A percentile compares a stretch with the other conserved stretches of the same genome.
Evolutionary conservation across 1,284 basidiomycete species (phyloP).

Genomic region (Somion occarium): DNA sequence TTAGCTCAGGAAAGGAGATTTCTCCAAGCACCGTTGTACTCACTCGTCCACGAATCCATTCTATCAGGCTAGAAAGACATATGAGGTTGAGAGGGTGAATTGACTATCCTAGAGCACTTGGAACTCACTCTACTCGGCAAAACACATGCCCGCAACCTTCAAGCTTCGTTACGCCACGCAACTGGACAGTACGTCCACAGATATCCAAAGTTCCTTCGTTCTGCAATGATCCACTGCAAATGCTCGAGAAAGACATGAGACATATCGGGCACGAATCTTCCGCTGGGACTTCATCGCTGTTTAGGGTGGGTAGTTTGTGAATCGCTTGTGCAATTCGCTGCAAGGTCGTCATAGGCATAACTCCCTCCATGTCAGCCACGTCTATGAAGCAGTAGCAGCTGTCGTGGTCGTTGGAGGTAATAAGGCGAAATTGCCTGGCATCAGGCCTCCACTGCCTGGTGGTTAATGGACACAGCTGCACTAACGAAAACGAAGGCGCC

Average conservation of each 20-base stretch:
- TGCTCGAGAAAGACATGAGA: constrained; percentile 43
- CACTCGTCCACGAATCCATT: constrained; percentile 61
- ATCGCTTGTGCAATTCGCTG: constrained; percentile 29
- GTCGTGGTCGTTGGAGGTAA: background rate
- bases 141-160: constrained; percentile 60
- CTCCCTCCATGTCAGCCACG: constrained; percentile 1
- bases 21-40: too few species aligned
- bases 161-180: constrained; percentile 50
- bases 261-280: constrained; percentile 64
- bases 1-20: constrained; percentile 4
- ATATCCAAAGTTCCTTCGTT: constrained; percentile 13
- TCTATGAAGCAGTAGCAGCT: background rate
- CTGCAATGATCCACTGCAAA: constrained; percentile 20
- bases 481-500: constrained; percentile 3
- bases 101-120: background rate
- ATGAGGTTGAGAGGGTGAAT: background rate
- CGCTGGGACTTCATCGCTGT: constrained; percentile 34
- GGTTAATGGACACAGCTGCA: background rate
- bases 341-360: constrained; percentile 15
- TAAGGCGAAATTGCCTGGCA: background rate
- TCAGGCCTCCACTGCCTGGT: background rate
- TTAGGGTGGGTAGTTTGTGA: constrained; percentile 39
- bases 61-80: constrained; percentile 39
- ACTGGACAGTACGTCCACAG: constrained; percentile 14
- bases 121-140: constrained; percentile 60